Percentiles rank a stretch among this genome's conserved stretches.
Conservation (phyloP, 441 rosid species). For the Pelargonium exstipulatum region DNA sequence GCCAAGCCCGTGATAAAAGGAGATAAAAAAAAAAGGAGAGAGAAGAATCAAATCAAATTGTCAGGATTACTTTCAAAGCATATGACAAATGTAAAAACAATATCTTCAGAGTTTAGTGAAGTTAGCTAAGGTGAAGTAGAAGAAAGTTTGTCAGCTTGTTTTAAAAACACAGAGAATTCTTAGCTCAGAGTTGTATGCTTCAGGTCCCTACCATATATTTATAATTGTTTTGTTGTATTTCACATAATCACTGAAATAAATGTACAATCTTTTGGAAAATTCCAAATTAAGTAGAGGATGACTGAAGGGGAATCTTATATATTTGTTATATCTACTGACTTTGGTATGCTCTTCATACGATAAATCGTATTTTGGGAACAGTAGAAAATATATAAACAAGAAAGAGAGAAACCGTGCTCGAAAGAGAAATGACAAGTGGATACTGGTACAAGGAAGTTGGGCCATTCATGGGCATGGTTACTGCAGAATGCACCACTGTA, state of each 20-base stretch:
- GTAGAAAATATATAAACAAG: background rate
- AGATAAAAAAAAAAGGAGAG: background rate
- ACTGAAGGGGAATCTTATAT: too few relatives aligned
- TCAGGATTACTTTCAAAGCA: too few relatives aligned
- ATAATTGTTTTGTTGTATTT: background rate
- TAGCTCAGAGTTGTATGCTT: background rate
- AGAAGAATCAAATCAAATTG: background rate
- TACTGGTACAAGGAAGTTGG: background rate
- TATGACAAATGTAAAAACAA: too few relatives aligned
- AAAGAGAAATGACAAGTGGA: background rate
- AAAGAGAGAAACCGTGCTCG: too few relatives aligned
- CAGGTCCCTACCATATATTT: background rate
- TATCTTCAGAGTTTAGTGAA: too few relatives aligned
- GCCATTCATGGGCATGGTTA: slow-evolving; percentile 2
- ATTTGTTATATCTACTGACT: background rate
- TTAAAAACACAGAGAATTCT: background rate
- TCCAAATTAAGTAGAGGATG: too few relatives aligned
- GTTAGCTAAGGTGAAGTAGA: too few relatives aligned
- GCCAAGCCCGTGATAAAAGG: background rate
- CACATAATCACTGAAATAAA: background rate
- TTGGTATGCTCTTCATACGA: background rate
- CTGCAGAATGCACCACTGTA: background rate
- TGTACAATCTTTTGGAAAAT: too few relatives aligned
- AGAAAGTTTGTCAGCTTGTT: background rate
- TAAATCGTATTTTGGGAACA: background rate